These are phyloP conservation scores for Eucommia ulmoides DNA, from an alignment of 257 asterid species.

Conservation along the genomic window DNA sequence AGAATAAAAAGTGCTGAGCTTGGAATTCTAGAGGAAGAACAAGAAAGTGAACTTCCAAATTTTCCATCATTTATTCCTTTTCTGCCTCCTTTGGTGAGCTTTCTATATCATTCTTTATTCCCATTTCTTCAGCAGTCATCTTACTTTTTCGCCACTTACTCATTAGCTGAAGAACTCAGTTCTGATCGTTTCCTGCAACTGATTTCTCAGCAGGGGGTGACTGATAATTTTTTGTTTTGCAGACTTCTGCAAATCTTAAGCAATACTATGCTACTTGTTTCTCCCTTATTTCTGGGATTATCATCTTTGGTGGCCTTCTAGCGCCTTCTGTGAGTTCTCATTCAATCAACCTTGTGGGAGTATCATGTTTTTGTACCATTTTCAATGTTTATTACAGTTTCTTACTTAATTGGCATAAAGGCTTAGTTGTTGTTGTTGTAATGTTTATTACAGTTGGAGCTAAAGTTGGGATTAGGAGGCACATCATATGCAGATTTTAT, in stretches of 20 bases:
- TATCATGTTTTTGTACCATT: neutral
- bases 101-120: neutral
- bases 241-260: conserved; percentile 70
- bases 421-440: neutral
- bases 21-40: conserved; percentile 55
- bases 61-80: conserved; percentile 94
- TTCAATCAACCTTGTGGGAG: neutral
- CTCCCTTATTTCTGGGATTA: conserved; percentile 82
- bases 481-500: conserved; percentile 92
- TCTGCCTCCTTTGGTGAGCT: conserved; percentile 84
- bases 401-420: neutral
- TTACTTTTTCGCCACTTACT: neutral
- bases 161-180: too few relatives aligned
- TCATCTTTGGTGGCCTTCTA: conserved; percentile 90
- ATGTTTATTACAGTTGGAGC: conserved; percentile 45
- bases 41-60: conserved; percentile 75
- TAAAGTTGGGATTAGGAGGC: conserved; percentile 87
- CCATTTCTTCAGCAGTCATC: neutral
- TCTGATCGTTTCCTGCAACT: too few relatives aligned
- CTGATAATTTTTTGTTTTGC: conserved; percentile 19
- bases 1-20: conserved; percentile 64
- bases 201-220: too few relatives aligned
- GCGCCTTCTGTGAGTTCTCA: conserved; percentile 74
- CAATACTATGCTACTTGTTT: conserved; percentile 76
- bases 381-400: neutral